These are phyloP conservation scores for Brassica rapa DNA, from an alignment of 345 rosid species.

Conservation along the genomic window DNA sequence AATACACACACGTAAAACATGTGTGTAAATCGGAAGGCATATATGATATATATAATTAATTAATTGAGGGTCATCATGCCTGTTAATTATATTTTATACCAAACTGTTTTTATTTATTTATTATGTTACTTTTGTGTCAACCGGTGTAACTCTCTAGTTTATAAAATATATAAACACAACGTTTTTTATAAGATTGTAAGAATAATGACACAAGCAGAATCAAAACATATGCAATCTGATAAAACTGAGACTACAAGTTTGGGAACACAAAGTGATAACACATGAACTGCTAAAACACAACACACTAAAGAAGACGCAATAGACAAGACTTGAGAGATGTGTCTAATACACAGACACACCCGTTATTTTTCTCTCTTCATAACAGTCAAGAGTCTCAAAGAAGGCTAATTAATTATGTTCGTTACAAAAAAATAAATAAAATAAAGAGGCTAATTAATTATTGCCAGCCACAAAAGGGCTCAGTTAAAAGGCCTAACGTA, in stretches of 20 bases:
- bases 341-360: not conserved
- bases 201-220: not conserved
- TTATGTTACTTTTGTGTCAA: too few species aligned
- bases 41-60: conserved; percentile 11
- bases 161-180: not conserved
- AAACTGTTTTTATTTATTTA: not conserved
- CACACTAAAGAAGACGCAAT: conserved; percentile 19
- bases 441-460: conserved; percentile 5
- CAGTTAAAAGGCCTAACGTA: not conserved
- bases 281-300: conserved; percentile 18
- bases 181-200: not conserved
- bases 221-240: not conserved
- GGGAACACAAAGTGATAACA: conserved; percentile 20
- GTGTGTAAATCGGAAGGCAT: conserved; percentile 6
- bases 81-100: conserved; percentile 4
- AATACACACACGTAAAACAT: conserved; percentile 33
- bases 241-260: conserved; percentile 25
- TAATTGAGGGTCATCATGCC: not conserved
- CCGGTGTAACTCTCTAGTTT: too few species aligned
- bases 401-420: too few species aligned
- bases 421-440: too few species aligned
- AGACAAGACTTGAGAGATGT: conserved; percentile 22
- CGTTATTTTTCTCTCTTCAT: conserved; percentile 2
- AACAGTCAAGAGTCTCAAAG: conserved; percentile 1
- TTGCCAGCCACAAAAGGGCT: conserved; percentile 16